Conservation (phyloP, 768 basidiomycete species). For the Plicaturopsis crispa region DNA sequence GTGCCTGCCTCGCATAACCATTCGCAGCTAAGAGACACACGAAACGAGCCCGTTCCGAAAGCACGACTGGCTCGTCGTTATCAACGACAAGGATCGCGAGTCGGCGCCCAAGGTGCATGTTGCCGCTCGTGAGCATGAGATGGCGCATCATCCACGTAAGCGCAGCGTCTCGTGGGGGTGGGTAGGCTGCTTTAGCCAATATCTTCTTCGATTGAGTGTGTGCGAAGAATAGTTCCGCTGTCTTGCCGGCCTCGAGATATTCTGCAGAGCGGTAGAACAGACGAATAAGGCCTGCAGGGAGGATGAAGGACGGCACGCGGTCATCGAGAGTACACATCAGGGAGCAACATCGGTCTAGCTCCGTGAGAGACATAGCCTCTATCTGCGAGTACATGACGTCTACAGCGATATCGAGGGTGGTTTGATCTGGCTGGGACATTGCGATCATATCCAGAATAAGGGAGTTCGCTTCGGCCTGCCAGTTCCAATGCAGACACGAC, state of each 20-base stretch:
- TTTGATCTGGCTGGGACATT: slow-evolving; percentile 11
- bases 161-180: slow-evolving; percentile 37
- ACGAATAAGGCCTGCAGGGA: slow-evolving; percentile 37
- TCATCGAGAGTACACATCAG: slow-evolving; percentile 34
- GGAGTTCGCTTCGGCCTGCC: slow-evolving; percentile 33
- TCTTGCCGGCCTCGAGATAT: slow-evolving; percentile 16
- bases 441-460: slow-evolving; percentile 29
- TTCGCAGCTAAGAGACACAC: slow-evolving; percentile 36
- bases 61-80: slow-evolving; percentile 30
- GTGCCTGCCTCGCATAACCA: slow-evolving; percentile 41
- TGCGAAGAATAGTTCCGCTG: slow-evolving; percentile 39
- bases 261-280: slow-evolving; percentile 38
- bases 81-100: slow-evolving; percentile 44
- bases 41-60: slow-evolving; percentile 38
- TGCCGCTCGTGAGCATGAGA: slow-evolving; percentile 28
- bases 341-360: slow-evolving; percentile 30
- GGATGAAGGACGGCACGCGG: slow-evolving; percentile 17
- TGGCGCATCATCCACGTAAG: slow-evolving; percentile 48
- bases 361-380: slow-evolving; percentile 23
- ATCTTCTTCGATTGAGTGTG: slow-evolving; percentile 30
- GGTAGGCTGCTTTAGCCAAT: slow-evolving; percentile 30
- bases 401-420: slow-evolving; percentile 27
- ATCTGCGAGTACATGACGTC: slow-evolving; percentile 37
- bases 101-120: slow-evolving; percentile 37
- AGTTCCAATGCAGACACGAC: slow-evolving; percentile 48